Base-by-base conservation (phyloP, 2,329 filamentous ascomycete species). In the Cladorrhinum sp. region DNA sequence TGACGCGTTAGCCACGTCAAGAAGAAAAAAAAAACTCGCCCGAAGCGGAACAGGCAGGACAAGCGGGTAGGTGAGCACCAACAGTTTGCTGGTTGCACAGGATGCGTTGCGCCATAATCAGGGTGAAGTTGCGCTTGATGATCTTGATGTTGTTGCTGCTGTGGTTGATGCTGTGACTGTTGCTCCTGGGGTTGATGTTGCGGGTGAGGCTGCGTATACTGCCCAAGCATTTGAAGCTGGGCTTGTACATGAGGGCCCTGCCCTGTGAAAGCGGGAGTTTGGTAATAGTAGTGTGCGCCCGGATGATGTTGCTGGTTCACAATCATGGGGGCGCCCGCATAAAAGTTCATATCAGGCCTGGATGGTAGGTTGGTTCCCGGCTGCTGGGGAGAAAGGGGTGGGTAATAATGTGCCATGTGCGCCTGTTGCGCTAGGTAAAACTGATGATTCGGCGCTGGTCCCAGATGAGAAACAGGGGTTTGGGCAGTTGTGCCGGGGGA, bases 391-490 rank as follows among this genome's bases (percentile, higher is more conserved):
- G 76, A 66, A 50, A 80, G 66, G 16, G 78, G 59, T 30, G 70
- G 72, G 53, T 82, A 82, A 62, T 76, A 82, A 12, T 74, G 77
- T n/a, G 73, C 68, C 64, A 79, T 74, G 30, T 77, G 77, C 36
- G 70, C 67, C 49, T 79, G 75, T 55, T 79, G 79, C 8, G 76
- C 73, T 57, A 79, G 63, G 62, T 83, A 84, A 64, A 80, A 84
- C 23, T 75, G 75, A 53, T 79, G 79, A 18, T 69, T 72, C 21
- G 72, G 62, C 61, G 79, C 69, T 16, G 73, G 68, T n/a, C 67
- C 64, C 66, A 82, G 74, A 23, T 77, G 78, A 16, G 65, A 24
- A 26, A 59, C 60, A 16, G 63, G 57, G 24, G 60, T 28, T 24
- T 58, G 63, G 57, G 23, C 21, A 36, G 58, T 48, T 58, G 65